phyloP scores from a whole-genome alignment of 2,329 filamentous ascomycete species.

The Cladophialophora immunda region DNA sequence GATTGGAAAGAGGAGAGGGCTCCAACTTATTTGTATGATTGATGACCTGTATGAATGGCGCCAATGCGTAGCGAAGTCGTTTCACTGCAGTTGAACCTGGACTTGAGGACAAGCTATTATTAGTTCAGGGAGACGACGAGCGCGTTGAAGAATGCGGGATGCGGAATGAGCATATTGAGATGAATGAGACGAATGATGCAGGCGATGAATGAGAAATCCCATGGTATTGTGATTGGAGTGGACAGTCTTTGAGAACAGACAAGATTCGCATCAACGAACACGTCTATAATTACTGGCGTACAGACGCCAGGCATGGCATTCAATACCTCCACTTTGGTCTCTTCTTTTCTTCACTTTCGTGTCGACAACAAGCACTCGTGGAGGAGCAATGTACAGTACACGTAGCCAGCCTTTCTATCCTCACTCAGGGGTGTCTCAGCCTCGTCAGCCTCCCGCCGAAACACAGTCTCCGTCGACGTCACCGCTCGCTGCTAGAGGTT shows the following conservation, averaged over 20 bases:
- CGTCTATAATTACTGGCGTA: background rate
- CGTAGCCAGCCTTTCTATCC: no score
- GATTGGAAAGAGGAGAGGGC: constrained; percentile 11
- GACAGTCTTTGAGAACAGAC: background rate
- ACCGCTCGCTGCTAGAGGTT: no score
- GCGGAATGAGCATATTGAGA: constrained; percentile 4
- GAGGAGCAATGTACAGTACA: no score
- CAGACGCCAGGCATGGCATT: background rate
- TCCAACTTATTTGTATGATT: constrained; percentile 19
- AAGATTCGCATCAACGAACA: background rate
- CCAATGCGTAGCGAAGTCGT: background rate
- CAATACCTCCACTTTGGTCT: background rate
- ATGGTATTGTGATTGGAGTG: background rate
- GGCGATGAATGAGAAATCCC: background rate
- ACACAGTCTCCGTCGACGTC: no score
- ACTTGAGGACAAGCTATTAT: background rate
- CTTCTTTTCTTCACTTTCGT: background rate
- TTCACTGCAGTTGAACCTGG: constrained; percentile 11
- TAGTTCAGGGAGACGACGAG: background rate
- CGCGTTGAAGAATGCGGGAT: background rate
- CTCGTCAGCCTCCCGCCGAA: no score
- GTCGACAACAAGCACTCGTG: background rate
- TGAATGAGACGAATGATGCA: constrained; percentile 10
- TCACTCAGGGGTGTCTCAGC: no score
- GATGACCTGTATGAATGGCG: constrained; percentile 18